Base-by-base conservation (phyloP, 73 alveolate genomes). In the Durusdinium trenchii region DNA sequence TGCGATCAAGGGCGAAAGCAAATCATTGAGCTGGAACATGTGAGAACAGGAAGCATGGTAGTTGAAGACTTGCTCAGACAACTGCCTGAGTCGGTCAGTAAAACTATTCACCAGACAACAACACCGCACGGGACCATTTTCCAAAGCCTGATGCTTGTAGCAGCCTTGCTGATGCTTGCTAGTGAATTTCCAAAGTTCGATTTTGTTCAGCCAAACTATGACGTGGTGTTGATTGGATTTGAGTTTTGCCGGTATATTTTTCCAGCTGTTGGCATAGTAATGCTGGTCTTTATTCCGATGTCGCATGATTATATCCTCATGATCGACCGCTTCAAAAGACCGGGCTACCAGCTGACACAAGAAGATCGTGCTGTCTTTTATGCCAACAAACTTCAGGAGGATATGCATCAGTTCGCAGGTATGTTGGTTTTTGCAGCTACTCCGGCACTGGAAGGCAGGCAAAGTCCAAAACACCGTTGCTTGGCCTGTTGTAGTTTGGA, bases 351-450 rank as follows among this genome's bases (percentile, higher is more conserved):
- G 57, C 50, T 91, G 45, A 91, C 98, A 40, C 98, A 42, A 47
- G 89, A 71, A 71, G 98, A 91, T 57, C 60, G 61, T 9, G 98
- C 87, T 12, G 47, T 91, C 67, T 91, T 91, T 54, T 91, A 69
- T 38, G 98, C 98, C 6, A 91, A 91, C 89, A 91, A 91, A 40
- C 73, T 91, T 30, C 98, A 91, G 89, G 98, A 91, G 98, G 98
- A 91, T 60, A 43, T 91, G 98, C 98, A 91, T 57, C 84, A 75
- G 45, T 50, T 45, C 18, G 98, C 98, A 3, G 98, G 98, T 42
- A 50, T 76, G 28, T 76, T 91, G 23, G 79, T 76, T 12, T 91
- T 91, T 7, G 98, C 98, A 14, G 89, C 51, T 2, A 91, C 98
- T 12, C 98, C 98, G 3, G 98, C 78, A 32, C 76, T 91, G 30